phyloP scores from a whole-genome alignment of 2,329 filamentous ascomycete species.

The Harringtonia lauricola region DNA sequence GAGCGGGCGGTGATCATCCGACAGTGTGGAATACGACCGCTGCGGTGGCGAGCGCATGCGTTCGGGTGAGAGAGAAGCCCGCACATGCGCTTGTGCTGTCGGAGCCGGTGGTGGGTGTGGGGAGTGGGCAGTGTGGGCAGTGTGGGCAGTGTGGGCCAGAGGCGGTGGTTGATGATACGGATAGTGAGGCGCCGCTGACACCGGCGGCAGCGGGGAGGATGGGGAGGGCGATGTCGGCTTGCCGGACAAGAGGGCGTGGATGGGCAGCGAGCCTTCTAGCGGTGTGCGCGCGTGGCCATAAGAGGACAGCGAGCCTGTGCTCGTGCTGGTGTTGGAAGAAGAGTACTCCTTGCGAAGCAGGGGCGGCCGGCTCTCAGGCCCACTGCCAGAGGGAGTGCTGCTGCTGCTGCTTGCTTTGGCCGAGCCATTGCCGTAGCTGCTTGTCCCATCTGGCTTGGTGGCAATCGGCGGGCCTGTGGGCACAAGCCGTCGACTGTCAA shows the following conservation, averaged over 20 bases:
- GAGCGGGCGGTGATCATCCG: background rate
- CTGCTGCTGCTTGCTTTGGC: background rate
- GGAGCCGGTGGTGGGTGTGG: background rate
- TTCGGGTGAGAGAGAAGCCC: background rate
- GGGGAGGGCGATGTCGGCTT: conserved; percentile 4
- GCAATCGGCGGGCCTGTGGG: conserved; percentile 5
- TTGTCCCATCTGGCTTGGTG: conserved; percentile 4
- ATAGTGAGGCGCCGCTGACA: background rate
- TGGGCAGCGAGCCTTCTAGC: conserved; percentile 40
- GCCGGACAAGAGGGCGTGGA: conserved; percentile 35
- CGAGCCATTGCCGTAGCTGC: conserved; percentile 2
- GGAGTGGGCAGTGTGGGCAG: background rate
- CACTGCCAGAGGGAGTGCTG: background rate
- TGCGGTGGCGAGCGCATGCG: background rate
- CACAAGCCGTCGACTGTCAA: conserved; percentile 24
- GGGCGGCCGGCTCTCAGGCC: conserved; percentile 18
- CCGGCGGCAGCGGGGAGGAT: background rate
- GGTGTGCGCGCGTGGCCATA: conserved; percentile 30
- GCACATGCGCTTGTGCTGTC: background rate
- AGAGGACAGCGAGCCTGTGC: conserved; percentile 28
- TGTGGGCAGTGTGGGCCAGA: background rate
- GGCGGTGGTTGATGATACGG: background rate
- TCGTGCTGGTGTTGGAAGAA: conserved; percentile 12
- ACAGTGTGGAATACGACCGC: background rate
- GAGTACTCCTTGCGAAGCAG: conserved; percentile 34